Percentiles rank a stretch among this genome's conserved stretches.
phyloP scores from a whole-genome alignment of 208 protist genomes.

The Phytomonas sp. region DNA sequence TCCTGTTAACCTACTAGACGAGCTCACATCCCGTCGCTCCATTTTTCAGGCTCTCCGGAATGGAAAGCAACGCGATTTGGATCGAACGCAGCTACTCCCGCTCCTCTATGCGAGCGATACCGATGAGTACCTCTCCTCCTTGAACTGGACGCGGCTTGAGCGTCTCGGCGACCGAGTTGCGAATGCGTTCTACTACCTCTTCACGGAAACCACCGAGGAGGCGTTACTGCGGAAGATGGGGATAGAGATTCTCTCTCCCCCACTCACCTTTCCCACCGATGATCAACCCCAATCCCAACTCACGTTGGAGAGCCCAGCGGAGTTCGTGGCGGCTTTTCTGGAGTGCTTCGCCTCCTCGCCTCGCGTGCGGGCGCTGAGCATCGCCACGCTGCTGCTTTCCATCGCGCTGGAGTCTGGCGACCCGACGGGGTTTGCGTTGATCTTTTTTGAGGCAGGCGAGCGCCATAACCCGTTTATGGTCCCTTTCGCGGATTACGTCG shows the following conservation, averaged over 20 bases:
- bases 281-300: background rate
- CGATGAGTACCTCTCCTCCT: slow-evolving; percentile 34
- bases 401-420: slow-evolving; percentile 42
- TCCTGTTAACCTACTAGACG: slow-evolving; percentile 10
- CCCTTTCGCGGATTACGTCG: slow-evolving; percentile 29
- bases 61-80: slow-evolving; percentile 25
- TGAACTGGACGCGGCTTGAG: slow-evolving; percentile 23
- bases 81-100: slow-evolving; percentile 35
- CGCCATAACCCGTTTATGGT: slow-evolving; percentile 33
- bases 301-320: background rate
- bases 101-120: slow-evolving; percentile 65
- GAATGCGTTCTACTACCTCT: slow-evolving; percentile 45
- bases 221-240: slow-evolving; percentile 29
- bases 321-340: slow-evolving; percentile 32
- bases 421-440: slow-evolving; percentile 64
- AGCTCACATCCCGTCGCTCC: slow-evolving; percentile 14
- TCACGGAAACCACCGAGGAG: slow-evolving; percentile 49
- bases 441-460: slow-evolving; percentile 41
- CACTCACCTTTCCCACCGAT: background rate
- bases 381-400: slow-evolving; percentile 45
- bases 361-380: slow-evolving; percentile 30
- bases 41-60: slow-evolving; percentile 26
- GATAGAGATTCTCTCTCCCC: slow-evolving; percentile 18
- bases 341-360: slow-evolving; percentile 19
- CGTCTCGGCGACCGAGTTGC: slow-evolving; percentile 15